These are phyloP conservation scores for Scheffersomyces lignicola DNA, from an alignment of 1,139 yeast species.

Conservation along the genomic window DNA sequence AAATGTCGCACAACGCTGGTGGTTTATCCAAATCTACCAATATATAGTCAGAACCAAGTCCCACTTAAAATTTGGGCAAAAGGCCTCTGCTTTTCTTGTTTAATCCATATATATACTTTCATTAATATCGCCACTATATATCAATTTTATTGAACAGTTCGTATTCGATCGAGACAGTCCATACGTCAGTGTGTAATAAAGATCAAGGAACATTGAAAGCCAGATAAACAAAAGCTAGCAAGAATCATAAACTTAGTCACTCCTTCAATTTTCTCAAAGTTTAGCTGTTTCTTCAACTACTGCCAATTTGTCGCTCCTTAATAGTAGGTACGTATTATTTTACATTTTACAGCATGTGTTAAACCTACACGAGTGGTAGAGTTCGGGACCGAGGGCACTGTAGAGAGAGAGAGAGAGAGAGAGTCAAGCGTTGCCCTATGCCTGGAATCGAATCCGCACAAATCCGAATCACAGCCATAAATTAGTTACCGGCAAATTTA, in stretches of 20 bases:
- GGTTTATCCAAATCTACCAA: background rate
- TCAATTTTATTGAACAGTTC: no score
- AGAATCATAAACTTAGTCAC: constrained; percentile 3
- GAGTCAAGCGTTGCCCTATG: no score
- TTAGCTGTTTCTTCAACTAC: constrained; percentile 1
- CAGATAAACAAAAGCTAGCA: no score
- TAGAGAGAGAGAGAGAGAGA: no score
- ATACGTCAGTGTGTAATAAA: background rate
- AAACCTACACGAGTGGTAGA: no score
- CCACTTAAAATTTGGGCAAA: background rate
- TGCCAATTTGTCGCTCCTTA: background rate
- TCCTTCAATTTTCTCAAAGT: constrained; percentile 4
- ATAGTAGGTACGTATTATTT: background rate
- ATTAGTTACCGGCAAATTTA: no score
- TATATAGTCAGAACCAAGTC: background rate
- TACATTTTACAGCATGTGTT: no score
- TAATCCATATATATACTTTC: constrained; percentile 1
- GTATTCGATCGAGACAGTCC: background rate
- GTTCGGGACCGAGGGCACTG: no score
- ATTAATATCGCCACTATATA: background rate
- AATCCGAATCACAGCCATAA: no score
- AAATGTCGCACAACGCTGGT: constrained; percentile 1
- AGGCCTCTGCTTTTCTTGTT: background rate
- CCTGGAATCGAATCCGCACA: no score
- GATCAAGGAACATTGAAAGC: background rate